Base-by-base conservation (phyloP, 2,329 filamentous ascomycete species). In the Teratosphaeria pseudoeucalypti region DNA sequence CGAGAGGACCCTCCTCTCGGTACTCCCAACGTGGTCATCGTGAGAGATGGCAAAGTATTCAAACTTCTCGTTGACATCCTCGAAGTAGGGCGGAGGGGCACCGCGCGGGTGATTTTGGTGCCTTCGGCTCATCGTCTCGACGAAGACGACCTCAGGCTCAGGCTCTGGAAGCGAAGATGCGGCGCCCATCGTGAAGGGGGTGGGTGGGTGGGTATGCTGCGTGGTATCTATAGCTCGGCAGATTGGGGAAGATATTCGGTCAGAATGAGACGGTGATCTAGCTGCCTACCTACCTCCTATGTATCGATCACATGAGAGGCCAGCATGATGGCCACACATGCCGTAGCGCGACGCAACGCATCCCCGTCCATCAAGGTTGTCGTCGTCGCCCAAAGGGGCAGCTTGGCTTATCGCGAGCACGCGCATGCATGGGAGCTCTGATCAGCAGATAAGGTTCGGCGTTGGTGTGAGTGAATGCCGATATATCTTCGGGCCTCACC, bases 11-110 rank as follows among this genome's bases (percentile, higher is more conserved):
- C 23, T 49, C 6, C 62, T 60, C 12, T 62, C 54, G 52, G 59
- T 54, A 3, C 23, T 23, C 23, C 57, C 47, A 19, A 53, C 60
- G 53, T 55, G 52, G 11, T 57, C 58, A 12, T 57, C 61, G 55
- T 70, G 63, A 43, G 68, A 69, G 47, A 72, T 66, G 26, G 63
- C 64, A 19, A 72, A 60, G 43, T 67, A 67, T 57, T 72, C 69
- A 62, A 71, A 71, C 64, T 72, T 72, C 64, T 73, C 71, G 52
- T 71, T 67, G 6, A 71, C 64, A 34, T 59, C 63, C 32, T 56
- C 65, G 16, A 57, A 62, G 26, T 59, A 54, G 47, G 58, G 59
- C 58, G 64, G 54, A n/a, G 43, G 34, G 11, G 34, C 56, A 26
- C 43, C 43, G 23, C 43, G 43, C 19, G 43, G n/a, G 6, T 23